Evolutionary conservation across 176 grass and related monocot genomes (phyloP).

Genomic region (Juncus inflexus): DNA sequence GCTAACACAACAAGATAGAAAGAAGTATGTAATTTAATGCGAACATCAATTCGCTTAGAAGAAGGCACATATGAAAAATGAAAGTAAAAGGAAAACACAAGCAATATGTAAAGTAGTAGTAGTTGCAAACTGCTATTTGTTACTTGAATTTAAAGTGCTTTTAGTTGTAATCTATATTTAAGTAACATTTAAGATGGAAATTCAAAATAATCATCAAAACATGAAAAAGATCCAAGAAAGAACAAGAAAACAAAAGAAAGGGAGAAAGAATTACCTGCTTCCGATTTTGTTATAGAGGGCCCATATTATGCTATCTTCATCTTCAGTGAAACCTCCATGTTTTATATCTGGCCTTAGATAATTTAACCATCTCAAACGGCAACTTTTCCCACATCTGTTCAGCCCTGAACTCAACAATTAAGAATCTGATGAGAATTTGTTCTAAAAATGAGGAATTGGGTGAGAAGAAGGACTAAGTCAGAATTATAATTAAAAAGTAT

Average conservation of each 20-base stretch:
- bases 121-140: too few species aligned
- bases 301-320: conserved; percentile 67
- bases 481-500: not conserved
- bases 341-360: conserved; percentile 85
- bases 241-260: not conserved
- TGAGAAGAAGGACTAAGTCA: not conserved
- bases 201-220: too few species aligned
- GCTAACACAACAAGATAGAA: not conserved
- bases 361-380: conserved; percentile 84
- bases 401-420: conserved; percentile 34
- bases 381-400: conserved; percentile 75
- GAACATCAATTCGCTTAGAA: not conserved
- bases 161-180: too few species aligned
- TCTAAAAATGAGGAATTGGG: not conserved
- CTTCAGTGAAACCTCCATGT: conserved; percentile 76
- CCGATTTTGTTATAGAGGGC: conserved; percentile 67
- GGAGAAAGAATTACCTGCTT: conserved; percentile 46
- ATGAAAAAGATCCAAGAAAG: too few species aligned
- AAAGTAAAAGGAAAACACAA: not conserved
- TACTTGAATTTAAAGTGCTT: too few species aligned
- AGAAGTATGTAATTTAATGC: not conserved
- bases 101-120: too few species aligned
- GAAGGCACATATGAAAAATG: not conserved
- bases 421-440: not conserved
- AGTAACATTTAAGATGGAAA: too few species aligned